Evolutionary conservation across 2,329 filamentous ascomycete genomes (phyloP).

Genomic region (Colletotrichum godetiae): DNA sequence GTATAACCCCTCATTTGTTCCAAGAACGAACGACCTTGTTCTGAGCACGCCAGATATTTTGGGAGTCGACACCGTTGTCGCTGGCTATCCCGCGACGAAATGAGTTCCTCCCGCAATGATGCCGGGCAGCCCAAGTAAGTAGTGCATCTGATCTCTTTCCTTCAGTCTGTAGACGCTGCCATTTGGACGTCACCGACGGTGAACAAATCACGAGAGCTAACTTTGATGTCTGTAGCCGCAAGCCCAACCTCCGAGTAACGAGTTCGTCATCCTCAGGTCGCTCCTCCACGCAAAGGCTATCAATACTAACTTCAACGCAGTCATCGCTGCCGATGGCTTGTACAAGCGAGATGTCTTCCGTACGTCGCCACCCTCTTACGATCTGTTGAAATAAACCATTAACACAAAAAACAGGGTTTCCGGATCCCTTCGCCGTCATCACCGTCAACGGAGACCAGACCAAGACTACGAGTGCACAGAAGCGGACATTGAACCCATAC

Average conservation of each 20-base stretch:
- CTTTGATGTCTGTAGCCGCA: constrained; percentile 57
- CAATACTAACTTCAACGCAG: constrained; percentile 64
- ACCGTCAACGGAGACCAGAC: constrained; percentile 98
- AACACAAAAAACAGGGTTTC: constrained; percentile 76
- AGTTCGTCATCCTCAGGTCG: constrained; percentile 68
- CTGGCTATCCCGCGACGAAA: constrained; percentile 35
- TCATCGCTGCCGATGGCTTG: constrained; percentile 97
- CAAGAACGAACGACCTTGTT: constrained; percentile 16
- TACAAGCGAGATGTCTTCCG: constrained; percentile 99
- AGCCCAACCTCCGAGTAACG: constrained; percentile 91
- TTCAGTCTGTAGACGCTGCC: background rate
- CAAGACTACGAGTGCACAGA: constrained; percentile 96
- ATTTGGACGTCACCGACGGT: background rate
- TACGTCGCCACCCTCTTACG: constrained; percentile 63
- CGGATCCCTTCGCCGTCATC: constrained; percentile 96
- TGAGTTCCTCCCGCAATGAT: constrained; percentile 46
- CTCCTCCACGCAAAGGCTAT: constrained; percentile 28
- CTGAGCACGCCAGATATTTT: constrained; percentile 24
- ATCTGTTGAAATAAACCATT: constrained; percentile 33
- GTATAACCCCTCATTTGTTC: constrained; percentile 30
- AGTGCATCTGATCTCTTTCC: background rate
- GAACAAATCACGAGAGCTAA: constrained; percentile 12
- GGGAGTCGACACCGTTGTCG: constrained; percentile 35
- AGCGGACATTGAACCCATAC: constrained; percentile 98
- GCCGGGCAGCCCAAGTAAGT: constrained; percentile 50